A percentile compares a stretch with the other conserved stretches of the same genome.
These are phyloP conservation scores for Scheffersomyces lignicola DNA, from an alignment of 1,139 yeast species.

Conservation along the genomic window DNA sequence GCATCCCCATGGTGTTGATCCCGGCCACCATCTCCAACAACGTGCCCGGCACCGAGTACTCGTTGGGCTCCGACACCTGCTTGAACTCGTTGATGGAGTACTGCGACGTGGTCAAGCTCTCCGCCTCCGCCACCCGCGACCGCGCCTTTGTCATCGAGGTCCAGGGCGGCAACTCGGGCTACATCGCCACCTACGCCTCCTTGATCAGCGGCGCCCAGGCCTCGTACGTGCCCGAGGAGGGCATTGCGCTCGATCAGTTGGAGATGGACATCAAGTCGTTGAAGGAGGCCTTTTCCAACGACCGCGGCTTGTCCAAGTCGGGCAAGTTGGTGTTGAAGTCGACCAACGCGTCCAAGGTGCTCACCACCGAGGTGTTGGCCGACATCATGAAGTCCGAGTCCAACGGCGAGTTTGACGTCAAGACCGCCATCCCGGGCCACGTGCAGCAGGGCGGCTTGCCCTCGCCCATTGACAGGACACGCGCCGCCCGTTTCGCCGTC, in stretches of 20 bases:
- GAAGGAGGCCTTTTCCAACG: conserved; percentile 55
- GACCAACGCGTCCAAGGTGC: conserved; percentile 80
- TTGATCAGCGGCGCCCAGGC: conserved; percentile 74
- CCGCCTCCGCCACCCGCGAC: conserved; percentile 77
- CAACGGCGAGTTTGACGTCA: conserved; percentile 76
- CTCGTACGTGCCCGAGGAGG: conserved; percentile 74
- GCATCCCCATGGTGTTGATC: conserved; percentile 75
- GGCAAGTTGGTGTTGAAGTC: conserved; percentile 88
- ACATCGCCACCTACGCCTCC: conserved; percentile 69
- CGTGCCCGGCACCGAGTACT: conserved; percentile 83
- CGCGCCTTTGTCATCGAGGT: conserved; percentile 80
- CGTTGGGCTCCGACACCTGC: conserved; percentile 79
- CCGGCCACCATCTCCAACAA: conserved; percentile 86
- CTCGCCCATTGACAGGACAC: conserved; percentile 89
- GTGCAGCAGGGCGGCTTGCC: conserved; percentile 98
- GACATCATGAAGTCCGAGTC: conserved; percentile 81
- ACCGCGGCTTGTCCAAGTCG: conserved; percentile 60
- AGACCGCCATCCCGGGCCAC: conserved; percentile 97
- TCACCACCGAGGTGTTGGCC: conserved; percentile 78
- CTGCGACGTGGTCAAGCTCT: conserved; percentile 77
- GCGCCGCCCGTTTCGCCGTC: conserved; percentile 88
- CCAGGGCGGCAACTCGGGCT: conserved; percentile 87
- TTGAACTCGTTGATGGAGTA: conserved; percentile 70
- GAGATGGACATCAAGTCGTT: conserved; percentile 62
- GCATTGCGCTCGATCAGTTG: conserved; percentile 55